phyloP scores from a whole-genome alignment of 176 grass and related monocot species.

The Oryza rufipogon region DNA sequence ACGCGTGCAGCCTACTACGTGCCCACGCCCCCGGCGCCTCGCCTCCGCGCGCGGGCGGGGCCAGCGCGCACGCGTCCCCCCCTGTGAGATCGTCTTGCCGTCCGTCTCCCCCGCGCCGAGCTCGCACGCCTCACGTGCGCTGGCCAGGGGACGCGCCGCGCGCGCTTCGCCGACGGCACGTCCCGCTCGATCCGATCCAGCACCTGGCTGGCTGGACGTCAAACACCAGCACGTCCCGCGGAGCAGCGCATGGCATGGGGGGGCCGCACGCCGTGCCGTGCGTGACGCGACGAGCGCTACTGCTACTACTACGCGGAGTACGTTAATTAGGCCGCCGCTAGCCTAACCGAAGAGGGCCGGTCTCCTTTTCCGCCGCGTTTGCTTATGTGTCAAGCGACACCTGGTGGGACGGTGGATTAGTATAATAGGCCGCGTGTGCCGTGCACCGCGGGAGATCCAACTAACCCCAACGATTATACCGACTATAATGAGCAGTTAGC shows the following conservation, averaged over 20 bases:
- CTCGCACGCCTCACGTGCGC: not conserved
- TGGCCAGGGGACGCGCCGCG: no score
- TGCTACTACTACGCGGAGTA: no score
- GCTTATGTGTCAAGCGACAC: conserved; percentile 27
- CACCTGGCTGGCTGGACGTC: not conserved
- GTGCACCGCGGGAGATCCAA: not conserved
- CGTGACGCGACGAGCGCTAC: conserved; percentile 17
- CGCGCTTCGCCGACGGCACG: not conserved
- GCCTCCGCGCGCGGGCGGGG: no score
- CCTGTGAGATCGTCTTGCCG: not conserved
- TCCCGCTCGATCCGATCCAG: not conserved
- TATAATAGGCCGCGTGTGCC: conserved; percentile 2
- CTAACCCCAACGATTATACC: not conserved
- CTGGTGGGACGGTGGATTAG: conserved; percentile 37
- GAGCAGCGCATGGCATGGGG: not conserved
- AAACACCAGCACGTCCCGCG: not conserved
- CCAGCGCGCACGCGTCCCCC: no score
- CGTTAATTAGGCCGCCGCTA: no score
- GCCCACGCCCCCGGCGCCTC: no score
- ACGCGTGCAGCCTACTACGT: no score
- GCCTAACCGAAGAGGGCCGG: not conserved
- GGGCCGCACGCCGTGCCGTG: not conserved
- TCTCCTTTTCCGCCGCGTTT: not conserved
- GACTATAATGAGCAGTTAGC: not conserved
- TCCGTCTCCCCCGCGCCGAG: not conserved